Conservation (phyloP, 1,139 yeast genomes). For the Hyphopichia burtonii region DNA sequence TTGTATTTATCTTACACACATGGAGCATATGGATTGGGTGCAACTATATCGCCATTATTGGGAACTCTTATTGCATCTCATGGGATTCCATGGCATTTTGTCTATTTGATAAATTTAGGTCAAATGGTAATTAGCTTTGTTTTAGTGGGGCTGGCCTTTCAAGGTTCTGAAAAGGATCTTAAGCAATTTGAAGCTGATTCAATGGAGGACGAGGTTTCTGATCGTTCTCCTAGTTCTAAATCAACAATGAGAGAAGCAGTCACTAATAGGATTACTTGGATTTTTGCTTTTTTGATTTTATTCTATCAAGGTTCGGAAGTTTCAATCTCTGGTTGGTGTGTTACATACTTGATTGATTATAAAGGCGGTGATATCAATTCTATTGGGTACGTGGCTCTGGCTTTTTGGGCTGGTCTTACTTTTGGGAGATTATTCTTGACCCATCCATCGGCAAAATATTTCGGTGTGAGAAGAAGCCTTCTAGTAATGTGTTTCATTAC, state of each 20-base stretch:
- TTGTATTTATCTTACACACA: constrained; percentile 49
- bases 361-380: constrained; percentile 39
- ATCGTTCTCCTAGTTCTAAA: constrained; percentile 1
- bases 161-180: constrained; percentile 31
- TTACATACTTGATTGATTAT: constrained; percentile 51
- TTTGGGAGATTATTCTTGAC: constrained; percentile 48
- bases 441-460: constrained; percentile 21
- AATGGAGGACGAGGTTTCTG: neutral
- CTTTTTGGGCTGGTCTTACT: constrained; percentile 62
- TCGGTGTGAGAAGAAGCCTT: constrained; percentile 43
- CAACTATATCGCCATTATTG: constrained; percentile 29
- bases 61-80: constrained; percentile 48
- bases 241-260: constrained; percentile 21
- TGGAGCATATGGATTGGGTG: constrained; percentile 57
- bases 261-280: constrained; percentile 43
- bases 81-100: constrained; percentile 46
- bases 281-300: constrained; percentile 44
- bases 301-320: constrained; percentile 62
- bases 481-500: constrained; percentile 24
- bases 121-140: constrained; percentile 20
- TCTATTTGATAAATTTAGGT: constrained; percentile 44
- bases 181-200: constrained; percentile 12
- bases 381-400: constrained; percentile 58
- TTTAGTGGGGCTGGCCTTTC: constrained; percentile 28
- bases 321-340: constrained; percentile 60